Evolutionary conservation across 2,329 filamentous ascomycete genomes (phyloP), one percentile per base, ranked within the genome.

Genomic region (Dactylonectria estremocensis): DNA sequence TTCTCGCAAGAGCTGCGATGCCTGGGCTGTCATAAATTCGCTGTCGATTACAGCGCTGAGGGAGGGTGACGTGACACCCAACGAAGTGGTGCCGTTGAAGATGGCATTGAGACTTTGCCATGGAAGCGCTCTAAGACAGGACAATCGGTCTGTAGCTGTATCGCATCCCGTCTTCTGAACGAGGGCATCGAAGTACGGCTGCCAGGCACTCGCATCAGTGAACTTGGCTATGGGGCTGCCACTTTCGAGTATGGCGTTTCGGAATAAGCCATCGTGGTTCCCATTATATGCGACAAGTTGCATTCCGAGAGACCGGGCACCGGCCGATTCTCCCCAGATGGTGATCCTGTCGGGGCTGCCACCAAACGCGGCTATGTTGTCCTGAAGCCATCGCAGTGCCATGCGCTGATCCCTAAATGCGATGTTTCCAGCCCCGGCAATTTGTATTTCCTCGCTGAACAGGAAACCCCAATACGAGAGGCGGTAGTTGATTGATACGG

Each of bases 261-360:
- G 81, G 76, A 90, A 91, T 0, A 91, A 80, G 3, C 80, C 78
- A 56, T 90, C 85, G 64, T 89, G 81, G 48, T 84, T 76, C 2
- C 87, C 87, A 14, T 83, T 83, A 69, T 88, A 88, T 3, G 86
- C 85, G 10, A 86, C 76, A 3, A 87, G 80, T 56, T 89, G 87
- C 50, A 80, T 79, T 6, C 84, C 84, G 2, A 89, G 82, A 5
- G 82, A 85, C 55, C 83, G 83, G 53, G 80, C 86, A 13, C 87
- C 87, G 0, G 87, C 86, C 3, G 83, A 86, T 78, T 90, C 85
- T 43, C 86, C 87, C 81, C 83, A 88, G 49, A 89, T 77, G 1
- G 84, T 87, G 16, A 88, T 84, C 62, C 84, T 82, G 3, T 73
- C 63, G 8, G 82, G 79, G 67, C 83, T 81, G 13, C 86, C 86